These are phyloP conservation scores for Rosa multiflora DNA, from an alignment of 306 rosid genomes.

Conservation along the genomic window DNA sequence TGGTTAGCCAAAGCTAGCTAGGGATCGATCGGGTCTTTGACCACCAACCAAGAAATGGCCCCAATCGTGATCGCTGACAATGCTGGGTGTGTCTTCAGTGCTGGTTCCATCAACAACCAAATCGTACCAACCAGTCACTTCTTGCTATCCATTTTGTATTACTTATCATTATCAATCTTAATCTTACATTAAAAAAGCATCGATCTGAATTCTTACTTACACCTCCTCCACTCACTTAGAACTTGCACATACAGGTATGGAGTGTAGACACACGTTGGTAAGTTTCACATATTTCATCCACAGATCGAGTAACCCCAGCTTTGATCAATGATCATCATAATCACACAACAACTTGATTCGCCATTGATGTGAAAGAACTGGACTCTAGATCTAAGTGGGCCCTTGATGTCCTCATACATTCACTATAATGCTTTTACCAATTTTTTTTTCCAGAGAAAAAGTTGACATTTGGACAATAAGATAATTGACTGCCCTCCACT, in stretches of 20 bases:
- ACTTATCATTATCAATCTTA: constrained; percentile 14
- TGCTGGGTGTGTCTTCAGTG: constrained; percentile 38
- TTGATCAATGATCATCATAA: neutral
- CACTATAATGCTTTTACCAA: neutral
- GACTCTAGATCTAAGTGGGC: neutral
- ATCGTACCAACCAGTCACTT: constrained; percentile 49
- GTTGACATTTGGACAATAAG: neutral
- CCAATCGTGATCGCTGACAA: neutral
- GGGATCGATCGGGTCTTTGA: neutral
- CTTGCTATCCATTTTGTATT: constrained; percentile 22
- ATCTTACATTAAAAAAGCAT: neutral
- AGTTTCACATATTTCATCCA: neutral
- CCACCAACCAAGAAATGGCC: constrained; percentile 1
- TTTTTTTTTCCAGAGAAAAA: neutral
- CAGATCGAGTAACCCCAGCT: neutral
- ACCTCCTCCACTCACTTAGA: neutral
- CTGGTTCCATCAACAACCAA: constrained; percentile 40
- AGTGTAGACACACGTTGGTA: neutral
- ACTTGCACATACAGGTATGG: neutral
- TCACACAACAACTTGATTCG: constrained; percentile 9
- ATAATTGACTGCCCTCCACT: neutral
- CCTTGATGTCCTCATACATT: neutral
- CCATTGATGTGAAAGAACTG: constrained; percentile 9
- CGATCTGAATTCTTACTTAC: neutral
- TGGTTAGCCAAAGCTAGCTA: neutral